Evolutionary conservation across 345 rosid species (phyloP).

Genomic region (Barbarea vulgaris): DNA sequence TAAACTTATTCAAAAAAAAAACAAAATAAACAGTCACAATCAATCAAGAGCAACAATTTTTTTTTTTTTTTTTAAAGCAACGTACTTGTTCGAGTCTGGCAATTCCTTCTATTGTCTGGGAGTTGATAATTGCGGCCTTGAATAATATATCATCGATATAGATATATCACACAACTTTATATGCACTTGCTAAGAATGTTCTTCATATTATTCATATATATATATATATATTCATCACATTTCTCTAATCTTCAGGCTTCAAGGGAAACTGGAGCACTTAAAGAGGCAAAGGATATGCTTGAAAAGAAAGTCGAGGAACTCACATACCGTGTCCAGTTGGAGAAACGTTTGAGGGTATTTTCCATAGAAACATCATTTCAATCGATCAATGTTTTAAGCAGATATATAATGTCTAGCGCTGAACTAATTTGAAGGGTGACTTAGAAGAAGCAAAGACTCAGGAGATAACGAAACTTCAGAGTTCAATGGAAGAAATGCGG

Average conservation of each 20-base stretch:
- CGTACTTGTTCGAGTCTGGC: too few species aligned
- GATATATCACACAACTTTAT: too few species aligned
- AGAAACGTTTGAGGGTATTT: conserved; percentile 67
- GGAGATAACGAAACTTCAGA: conserved; percentile 58
- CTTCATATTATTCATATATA: neutral
- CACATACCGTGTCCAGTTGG: conserved; percentile 73
- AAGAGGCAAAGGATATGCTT: conserved; percentile 79
- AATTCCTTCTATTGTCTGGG: too few species aligned
- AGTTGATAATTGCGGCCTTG: too few species aligned
- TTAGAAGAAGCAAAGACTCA: conserved; percentile 66
- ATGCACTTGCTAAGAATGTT: neutral
- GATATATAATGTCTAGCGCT: conserved; percentile 2
- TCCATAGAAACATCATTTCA: neutral
- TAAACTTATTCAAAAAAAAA: too few species aligned
- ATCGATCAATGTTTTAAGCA: neutral
- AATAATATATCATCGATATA: too few species aligned
- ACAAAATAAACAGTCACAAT: too few species aligned
- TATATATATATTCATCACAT: neutral
- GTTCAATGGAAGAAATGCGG: conserved; percentile 55
- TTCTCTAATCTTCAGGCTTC: conserved; percentile 53
- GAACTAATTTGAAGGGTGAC: conserved; percentile 48
- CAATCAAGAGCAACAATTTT: too few species aligned
- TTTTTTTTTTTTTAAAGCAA: too few species aligned
- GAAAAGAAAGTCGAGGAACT: conserved; percentile 75
- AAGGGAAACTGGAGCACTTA: conserved; percentile 75